Evolutionary conservation across 1,284 basidiomycete genomes (phyloP).

Genomic region (Quambalaria eucalypti): DNA sequence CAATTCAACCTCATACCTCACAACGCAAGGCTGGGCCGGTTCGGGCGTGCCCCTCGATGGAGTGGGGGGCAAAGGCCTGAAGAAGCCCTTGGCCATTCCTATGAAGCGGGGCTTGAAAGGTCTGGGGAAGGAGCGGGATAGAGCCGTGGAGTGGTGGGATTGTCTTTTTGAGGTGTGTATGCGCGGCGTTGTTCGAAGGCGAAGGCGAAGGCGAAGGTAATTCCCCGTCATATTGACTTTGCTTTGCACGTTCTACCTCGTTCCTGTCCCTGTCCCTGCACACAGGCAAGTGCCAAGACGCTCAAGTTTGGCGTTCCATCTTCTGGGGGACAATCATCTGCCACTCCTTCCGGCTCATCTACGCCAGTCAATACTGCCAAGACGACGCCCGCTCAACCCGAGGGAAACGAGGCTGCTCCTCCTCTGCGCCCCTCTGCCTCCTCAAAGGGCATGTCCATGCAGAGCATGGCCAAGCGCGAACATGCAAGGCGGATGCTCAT

Average conservation of each 20-base stretch:
- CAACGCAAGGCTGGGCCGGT: conserved; percentile 40
- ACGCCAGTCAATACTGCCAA: too few relatives aligned
- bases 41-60: conserved; percentile 41
- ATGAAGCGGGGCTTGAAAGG: conserved; percentile 39
- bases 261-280: neutral
- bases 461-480: conserved; percentile 34
- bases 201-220: neutral
- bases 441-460: conserved; percentile 21
- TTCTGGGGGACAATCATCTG: conserved; percentile 2
- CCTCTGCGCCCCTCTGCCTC: neutral
- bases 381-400: too few relatives aligned
- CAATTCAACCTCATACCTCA: conserved; percentile 31
- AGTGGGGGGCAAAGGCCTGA: conserved; percentile 34
- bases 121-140: conserved; percentile 41
- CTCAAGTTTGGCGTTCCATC: conserved; percentile 15
- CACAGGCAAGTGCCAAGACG: conserved; percentile 28
- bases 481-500: conserved; percentile 38
- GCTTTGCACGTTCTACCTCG: neutral
- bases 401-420: conserved; percentile 2
- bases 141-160: conserved; percentile 46
- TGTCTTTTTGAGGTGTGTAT: conserved; percentile 36
- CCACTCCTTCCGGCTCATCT: neutral
- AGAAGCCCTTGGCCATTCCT: conserved; percentile 41
- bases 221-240: neutral
- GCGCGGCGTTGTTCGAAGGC: neutral